A percentile compares a stretch with the other conserved stretches of the same genome.
Evolutionary conservation across 192 early-diverging fungal species (phyloP).

Genomic region (Spizellomyces punctatus): DNA sequence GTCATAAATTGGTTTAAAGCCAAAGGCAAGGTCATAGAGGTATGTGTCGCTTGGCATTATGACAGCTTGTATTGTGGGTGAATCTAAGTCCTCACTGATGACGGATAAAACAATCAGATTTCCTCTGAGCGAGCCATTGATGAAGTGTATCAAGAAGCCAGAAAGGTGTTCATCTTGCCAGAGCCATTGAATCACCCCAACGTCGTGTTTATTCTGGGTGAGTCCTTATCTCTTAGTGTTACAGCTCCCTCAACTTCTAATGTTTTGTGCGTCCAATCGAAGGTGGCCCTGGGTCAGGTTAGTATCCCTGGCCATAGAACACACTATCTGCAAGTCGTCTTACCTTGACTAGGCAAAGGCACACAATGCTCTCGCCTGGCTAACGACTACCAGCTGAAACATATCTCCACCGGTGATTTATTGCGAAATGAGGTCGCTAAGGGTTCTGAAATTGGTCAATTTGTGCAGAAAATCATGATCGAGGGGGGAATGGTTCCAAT

Average conservation of each 20-base stretch:
- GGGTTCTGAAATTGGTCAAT: conserved; percentile 55
- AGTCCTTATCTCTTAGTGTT: not conserved
- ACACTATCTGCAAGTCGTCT: not conserved
- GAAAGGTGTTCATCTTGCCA: conserved; percentile 27
- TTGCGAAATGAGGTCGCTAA: conserved; percentile 77
- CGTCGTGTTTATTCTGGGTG: conserved; percentile 44
- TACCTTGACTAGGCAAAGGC: conserved; percentile 71
- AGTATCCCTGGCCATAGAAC: not conserved
- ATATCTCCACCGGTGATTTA: conserved; percentile 93
- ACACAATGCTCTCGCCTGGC: conserved; percentile 86
- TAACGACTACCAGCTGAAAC: conserved; percentile 87
- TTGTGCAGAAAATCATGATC: conserved; percentile 82
- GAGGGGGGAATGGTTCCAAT: conserved; percentile 90
- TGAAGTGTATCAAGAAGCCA: conserved; percentile 42
- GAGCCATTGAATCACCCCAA: conserved; percentile 32
- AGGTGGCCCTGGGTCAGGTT: conserved; percentile 37
- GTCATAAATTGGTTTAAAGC: conserved; percentile 51
- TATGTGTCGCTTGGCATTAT: not conserved
- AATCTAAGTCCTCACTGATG: not conserved
- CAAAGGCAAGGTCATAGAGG: conserved; percentile 31
- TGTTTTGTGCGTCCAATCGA: not conserved
- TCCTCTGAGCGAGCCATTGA: conserved; percentile 28
- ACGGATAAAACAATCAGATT: conserved; percentile 29
- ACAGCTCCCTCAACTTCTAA: not conserved
- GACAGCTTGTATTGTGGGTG: not conserved